Base-by-base conservation (phyloP, 2,329 filamentous ascomycete genomes). In the Epichloe sibirici region DNA sequence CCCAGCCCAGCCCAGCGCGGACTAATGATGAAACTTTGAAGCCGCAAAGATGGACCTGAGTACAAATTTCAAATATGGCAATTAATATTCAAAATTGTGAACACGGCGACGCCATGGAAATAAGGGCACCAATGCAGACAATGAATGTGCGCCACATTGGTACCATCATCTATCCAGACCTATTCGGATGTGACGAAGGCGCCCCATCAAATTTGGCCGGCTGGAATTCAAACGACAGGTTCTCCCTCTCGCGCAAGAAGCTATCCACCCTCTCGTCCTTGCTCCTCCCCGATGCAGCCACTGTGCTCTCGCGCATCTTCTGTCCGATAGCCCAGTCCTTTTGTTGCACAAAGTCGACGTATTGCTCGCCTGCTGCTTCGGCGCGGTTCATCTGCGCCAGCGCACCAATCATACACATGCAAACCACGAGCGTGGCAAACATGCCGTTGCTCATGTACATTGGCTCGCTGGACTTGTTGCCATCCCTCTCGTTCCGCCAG, bases 391-490 rank as follows among this genome's bases (percentile, higher is more conserved):
- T 82, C 67, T 95, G 89, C 11, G 82, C 77, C 55, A 88, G 76
- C 17, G 82, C 82, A 1, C 84, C 89, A 11, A 90, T 68, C 11
- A 86, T 70, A 12, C 86, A 79, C 38, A 90, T 74, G 3, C 83
- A 68, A 34, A 88, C 71, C 3, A 97, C 71, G n/a, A 95, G 68
- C 12, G 63, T 58, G 5, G 79, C 79, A 63, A 97, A 97, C 12
- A 82, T 77, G 43, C 82, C 81, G 63, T 95, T 95, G 54, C 85
- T 87, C 69, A 91, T 82, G 67, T 82, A 86, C 50, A 83, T 60
- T 0, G 78, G 77, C 57, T 75, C 69, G 57, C 69, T 71, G 57
- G 69, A 71, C 57, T 66, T 66, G 62, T 61, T 63, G 59, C 74
- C 71, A 48, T 74, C 66, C 63, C 73, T 64, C 66, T 74, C 66